Percentiles rank a stretch among this genome's conserved stretches.
These are phyloP conservation scores for Ophiocordyceps robertsii DNA, from an alignment of 2,329 filamentous ascomycete genomes.

Conservation along the genomic window DNA sequence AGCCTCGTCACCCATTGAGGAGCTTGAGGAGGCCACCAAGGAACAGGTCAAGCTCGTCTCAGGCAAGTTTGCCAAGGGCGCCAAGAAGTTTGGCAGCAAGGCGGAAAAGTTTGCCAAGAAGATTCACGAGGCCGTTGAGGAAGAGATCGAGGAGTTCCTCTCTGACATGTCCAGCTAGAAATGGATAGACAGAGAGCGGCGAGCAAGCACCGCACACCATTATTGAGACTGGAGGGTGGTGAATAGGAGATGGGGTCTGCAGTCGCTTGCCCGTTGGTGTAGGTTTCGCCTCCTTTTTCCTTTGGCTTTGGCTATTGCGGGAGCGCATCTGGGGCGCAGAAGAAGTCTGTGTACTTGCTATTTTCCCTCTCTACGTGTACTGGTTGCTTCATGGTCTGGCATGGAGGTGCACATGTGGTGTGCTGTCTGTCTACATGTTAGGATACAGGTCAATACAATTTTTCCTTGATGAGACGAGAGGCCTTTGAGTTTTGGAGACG, in stretches of 20 bases:
- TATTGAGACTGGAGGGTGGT: too few species aligned
- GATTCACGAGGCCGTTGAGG: conserved; percentile 47
- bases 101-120: conserved; percentile 49
- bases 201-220: conserved; percentile 1
- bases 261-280: neutral
- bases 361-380: neutral
- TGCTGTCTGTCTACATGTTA: too few species aligned
- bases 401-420: neutral
- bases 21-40: conserved; percentile 47
- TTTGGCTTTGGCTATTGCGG: neutral
- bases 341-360: neutral
- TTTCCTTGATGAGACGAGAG: too few species aligned
- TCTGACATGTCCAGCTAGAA: neutral
- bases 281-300: conserved; percentile 1
- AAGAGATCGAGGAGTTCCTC: conserved; percentile 44
- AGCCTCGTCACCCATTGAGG: conserved; percentile 32
- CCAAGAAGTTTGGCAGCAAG: conserved; percentile 39
- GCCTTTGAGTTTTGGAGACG: too few species aligned
- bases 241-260: too few species aligned
- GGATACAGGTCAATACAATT: neutral
- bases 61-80: conserved; percentile 40
- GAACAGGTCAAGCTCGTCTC: conserved; percentile 46
- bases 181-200: neutral
- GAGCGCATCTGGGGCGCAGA: neutral
- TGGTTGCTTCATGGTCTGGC: neutral